Percentiles rank a stretch among this genome's conserved stretches.
These are phyloP conservation scores for Cynanchum wilfordii DNA, from an alignment of 257 asterid species.

Conservation along the genomic window DNA sequence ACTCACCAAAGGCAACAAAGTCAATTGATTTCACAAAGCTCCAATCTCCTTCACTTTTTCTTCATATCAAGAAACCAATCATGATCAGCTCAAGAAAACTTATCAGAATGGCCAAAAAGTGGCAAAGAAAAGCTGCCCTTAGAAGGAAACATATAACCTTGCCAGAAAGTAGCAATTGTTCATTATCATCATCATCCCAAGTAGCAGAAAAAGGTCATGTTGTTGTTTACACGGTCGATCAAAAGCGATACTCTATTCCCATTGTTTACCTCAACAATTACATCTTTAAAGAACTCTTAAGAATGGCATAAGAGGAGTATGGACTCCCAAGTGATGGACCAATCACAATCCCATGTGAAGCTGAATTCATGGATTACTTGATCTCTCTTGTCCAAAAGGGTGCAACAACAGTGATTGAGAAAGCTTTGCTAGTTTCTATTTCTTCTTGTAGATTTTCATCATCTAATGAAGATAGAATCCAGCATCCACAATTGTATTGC, in stretches of 20 bases:
- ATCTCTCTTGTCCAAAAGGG: background rate
- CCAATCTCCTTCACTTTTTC: no score
- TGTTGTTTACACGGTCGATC: conserved; percentile 13
- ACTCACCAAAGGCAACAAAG: background rate
- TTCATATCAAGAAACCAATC: background rate
- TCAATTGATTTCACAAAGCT: background rate
- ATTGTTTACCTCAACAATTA: conserved; percentile 8
- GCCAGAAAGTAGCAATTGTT: background rate
- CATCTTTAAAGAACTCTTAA: conserved; percentile 16
- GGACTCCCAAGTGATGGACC: conserved; percentile 19
- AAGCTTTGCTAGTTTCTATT: conserved; percentile 15
- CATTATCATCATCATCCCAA: background rate
- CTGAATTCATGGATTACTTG: conserved; percentile 16
- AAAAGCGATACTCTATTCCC: conserved; percentile 3
- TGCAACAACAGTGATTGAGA: background rate
- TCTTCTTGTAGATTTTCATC: conserved; percentile 5
- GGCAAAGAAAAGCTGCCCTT: conserved; percentile 20
- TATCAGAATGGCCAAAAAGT: conserved; percentile 11
- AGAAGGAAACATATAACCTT: conserved; percentile 20
- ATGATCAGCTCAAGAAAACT: conserved; percentile 16
- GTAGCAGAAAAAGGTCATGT: conserved; percentile 21
- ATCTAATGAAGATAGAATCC: background rate
- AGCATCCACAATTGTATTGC: background rate
- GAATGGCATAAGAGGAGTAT: conserved; percentile 21
- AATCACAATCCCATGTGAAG: conserved; percentile 18